Percentiles rank a stretch among this genome's conserved stretches.
Evolutionary conservation across 2,329 filamentous ascomycete genomes (phyloP).

Genomic region (Trichophyton simii): DNA sequence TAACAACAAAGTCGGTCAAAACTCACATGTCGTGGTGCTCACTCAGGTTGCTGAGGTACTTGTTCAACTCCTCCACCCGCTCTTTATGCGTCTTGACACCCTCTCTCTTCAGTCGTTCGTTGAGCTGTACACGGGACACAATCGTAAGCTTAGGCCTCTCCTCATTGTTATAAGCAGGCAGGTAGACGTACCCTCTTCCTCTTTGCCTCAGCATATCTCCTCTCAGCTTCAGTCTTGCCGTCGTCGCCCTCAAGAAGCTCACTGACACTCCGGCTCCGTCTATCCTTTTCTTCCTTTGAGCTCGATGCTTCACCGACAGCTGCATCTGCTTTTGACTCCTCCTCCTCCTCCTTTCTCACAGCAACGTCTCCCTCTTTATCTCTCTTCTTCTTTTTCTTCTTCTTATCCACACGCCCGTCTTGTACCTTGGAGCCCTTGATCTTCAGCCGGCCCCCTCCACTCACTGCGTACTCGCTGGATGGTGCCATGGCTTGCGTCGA

Average conservation of each 20-base stretch:
- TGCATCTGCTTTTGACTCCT: not conserved
- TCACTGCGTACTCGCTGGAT: slow-evolving; percentile 7
- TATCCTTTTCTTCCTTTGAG: slow-evolving; percentile 15
- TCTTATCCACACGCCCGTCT: slow-evolving; percentile 21
- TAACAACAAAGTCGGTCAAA: not conserved
- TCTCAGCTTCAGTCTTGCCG: slow-evolving; percentile 74
- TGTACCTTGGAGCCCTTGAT: slow-evolving; percentile 65
- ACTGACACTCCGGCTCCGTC: slow-evolving; percentile 5
- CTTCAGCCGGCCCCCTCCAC: slow-evolving; percentile 60
- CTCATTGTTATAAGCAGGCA: not conserved
- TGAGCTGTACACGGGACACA: slow-evolving; percentile 44
- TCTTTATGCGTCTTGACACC: slow-evolving; percentile 95
- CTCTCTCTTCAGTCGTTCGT: slow-evolving; percentile 69
- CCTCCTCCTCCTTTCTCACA: not conserved
- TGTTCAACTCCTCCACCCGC: slow-evolving; percentile 88
- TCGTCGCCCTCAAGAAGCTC: slow-evolving; percentile 23
- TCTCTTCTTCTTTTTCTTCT: slow-evolving; percentile 15
- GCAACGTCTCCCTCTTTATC: slow-evolving; percentile 14
- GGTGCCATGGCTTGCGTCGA: slow-evolving; percentile 9
- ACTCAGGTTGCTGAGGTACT: slow-evolving; percentile 78
- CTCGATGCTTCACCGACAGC: not conserved
- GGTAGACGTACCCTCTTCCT: slow-evolving; percentile 57
- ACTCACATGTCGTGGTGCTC: slow-evolving; percentile 92
- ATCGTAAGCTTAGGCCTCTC: not conserved
- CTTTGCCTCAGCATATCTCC: slow-evolving; percentile 64